A percentile compares a stretch with the other conserved stretches of the same genome.
Evolutionary conservation across 352 stramenopile species (phyloP).

Genomic region (Phytophthora cactorum): DNA sequence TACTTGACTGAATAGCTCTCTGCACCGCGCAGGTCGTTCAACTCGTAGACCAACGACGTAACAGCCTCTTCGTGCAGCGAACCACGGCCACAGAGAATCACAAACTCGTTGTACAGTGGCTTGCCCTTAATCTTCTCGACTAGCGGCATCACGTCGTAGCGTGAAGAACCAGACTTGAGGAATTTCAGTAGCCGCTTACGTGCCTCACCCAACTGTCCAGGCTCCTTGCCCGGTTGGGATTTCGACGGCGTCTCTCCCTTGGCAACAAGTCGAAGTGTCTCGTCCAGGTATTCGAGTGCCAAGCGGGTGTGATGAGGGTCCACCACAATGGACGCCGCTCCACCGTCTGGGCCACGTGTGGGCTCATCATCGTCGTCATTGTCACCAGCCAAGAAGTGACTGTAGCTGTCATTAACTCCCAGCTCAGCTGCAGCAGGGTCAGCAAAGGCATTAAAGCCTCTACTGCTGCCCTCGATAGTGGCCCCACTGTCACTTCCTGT

Average conservation of each 20-base stretch:
- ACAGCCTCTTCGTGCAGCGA: slow-evolving; percentile 83
- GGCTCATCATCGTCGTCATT: slow-evolving; percentile 64
- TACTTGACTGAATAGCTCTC: slow-evolving; percentile 89
- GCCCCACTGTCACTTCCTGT: slow-evolving; percentile 19
- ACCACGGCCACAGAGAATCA: slow-evolving; percentile 85
- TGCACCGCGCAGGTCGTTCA: slow-evolving; percentile 82
- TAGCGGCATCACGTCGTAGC: slow-evolving; percentile 76
- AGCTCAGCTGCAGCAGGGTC: slow-evolving; percentile 37
- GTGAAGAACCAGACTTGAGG: slow-evolving; percentile 75
- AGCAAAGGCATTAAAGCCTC: slow-evolving; percentile 30
- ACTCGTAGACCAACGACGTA: slow-evolving; percentile 72
- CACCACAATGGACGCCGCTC: slow-evolving; percentile 39
- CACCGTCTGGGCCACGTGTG: slow-evolving; percentile 25
- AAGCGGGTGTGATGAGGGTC: slow-evolving; percentile 86
- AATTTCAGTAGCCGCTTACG: slow-evolving; percentile 86
- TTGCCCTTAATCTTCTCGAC: slow-evolving; percentile 81
- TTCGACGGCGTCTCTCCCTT: slow-evolving; percentile 81
- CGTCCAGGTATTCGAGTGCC: slow-evolving; percentile 87
- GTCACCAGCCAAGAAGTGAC: slow-evolving; percentile 75
- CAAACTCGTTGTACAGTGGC: slow-evolving; percentile 83
- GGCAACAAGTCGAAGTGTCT: slow-evolving; percentile 78
- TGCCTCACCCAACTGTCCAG: slow-evolving; percentile 70
- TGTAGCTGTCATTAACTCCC: slow-evolving; percentile 84
- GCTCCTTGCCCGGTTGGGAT: slow-evolving; percentile 80
- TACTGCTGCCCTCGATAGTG: slow-evolving; percentile 27